phyloP scores from a whole-genome alignment of 352 stramenopile species.

The Pythium chondricola region DNA sequence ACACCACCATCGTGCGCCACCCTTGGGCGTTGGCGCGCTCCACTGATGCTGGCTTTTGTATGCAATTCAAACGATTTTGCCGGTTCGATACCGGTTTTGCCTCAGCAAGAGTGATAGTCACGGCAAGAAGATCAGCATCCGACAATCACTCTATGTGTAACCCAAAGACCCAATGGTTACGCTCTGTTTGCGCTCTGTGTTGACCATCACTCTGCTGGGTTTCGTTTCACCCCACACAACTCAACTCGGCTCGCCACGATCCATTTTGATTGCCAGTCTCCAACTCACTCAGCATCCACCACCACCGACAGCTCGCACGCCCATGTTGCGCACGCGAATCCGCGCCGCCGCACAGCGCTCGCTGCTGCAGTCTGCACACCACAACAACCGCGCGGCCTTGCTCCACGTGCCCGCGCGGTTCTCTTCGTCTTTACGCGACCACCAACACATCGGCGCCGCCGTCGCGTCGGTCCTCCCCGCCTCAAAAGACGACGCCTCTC shows the following conservation, averaged over 20 bases:
- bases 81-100: background rate
- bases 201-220: constrained; percentile 18
- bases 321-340: constrained; percentile 23
- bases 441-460: constrained; percentile 5
- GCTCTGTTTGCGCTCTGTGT: constrained; percentile 5
- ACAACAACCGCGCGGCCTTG: background rate
- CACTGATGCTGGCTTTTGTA: too few species aligned
- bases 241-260: constrained; percentile 1
- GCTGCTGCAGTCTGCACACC: constrained; percentile 1
- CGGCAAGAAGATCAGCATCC: background rate
- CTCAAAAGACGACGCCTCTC: constrained; percentile 7
- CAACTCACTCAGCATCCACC: background rate
- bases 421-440: background rate
- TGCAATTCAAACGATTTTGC: too few species aligned
- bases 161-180: background rate
- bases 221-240: constrained; percentile 4
- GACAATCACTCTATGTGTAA: background rate
- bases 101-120: background rate
- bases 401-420: constrained; percentile 2
- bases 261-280: background rate
- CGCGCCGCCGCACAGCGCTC: constrained; percentile 13
- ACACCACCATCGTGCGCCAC: constrained; percentile 44
- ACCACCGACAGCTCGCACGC: background rate
- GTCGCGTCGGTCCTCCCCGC: constrained; percentile 2
- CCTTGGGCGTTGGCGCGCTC: too few species aligned